Percentiles rank a stretch among this genome's conserved stretches.
Conservation (phyloP, 2,329 filamentous ascomycete species). For the Chaetomium strumarium region DNA sequence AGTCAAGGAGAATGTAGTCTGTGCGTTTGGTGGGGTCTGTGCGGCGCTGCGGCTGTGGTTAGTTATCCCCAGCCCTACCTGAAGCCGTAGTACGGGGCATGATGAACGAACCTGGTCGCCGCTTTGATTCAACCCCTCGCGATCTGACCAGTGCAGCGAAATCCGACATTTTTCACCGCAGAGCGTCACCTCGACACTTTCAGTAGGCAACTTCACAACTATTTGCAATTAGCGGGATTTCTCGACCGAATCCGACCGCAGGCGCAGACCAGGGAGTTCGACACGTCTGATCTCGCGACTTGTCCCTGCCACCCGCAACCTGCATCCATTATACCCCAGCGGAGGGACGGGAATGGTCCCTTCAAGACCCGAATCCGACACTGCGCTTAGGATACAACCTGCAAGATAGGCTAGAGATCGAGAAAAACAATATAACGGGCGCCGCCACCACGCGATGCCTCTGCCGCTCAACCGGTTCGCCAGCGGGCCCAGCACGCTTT, state of each 20-base stretch:
- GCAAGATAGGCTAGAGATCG: constrained; percentile 15
- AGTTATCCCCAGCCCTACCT: constrained; percentile 4
- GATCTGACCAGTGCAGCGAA: not conserved
- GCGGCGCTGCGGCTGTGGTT: constrained; percentile 6
- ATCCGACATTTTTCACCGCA: not conserved
- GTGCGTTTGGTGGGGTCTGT: constrained; percentile 1
- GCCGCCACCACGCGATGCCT: constrained; percentile 33
- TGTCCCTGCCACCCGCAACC: not conserved
- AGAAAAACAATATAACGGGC: constrained; percentile 14
- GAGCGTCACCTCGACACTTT: not conserved
- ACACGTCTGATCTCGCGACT: constrained; percentile 2
- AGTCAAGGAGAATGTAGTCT: not conserved
- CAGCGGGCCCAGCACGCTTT: constrained; percentile 40
- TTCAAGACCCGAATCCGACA: constrained; percentile 12
- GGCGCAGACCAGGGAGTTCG: not conserved
- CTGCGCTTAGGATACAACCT: constrained; percentile 17
- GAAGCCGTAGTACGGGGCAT: constrained; percentile 5
- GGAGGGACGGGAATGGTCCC: constrained; percentile 19
- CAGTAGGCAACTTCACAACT: too few species aligned
- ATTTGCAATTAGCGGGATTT: not conserved
- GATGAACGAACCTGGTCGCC: constrained; percentile 13
- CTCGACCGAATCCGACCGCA: not conserved
- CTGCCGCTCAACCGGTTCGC: constrained; percentile 42
- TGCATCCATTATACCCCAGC: not conserved
- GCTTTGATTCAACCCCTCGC: constrained; percentile 3